A percentile compares a stretch with the other conserved stretches of the same genome.
phyloP scores from a whole-genome alignment of 345 rosid species.

The Linum lewisii region DNA sequence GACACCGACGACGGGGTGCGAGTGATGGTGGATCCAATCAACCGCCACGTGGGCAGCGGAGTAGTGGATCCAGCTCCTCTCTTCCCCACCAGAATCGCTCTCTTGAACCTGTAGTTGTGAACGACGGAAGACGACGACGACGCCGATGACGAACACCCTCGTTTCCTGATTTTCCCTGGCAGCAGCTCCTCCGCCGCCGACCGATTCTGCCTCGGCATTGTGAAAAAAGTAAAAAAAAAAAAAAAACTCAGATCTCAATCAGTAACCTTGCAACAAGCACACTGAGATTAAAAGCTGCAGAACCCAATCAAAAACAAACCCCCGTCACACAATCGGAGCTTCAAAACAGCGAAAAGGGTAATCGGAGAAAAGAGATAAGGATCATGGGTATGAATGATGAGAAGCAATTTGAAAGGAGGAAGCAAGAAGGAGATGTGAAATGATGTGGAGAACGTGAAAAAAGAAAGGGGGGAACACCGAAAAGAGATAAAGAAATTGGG shows the following conservation, averaged over 20 bases:
- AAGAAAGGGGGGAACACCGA: no score
- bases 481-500: no score
- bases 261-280: neutral
- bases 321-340: no score
- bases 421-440: neutral
- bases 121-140: conserved; percentile 73
- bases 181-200: conserved; percentile 41
- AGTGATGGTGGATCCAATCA: conserved; percentile 35
- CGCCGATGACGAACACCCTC: conserved; percentile 78
- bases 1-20: conserved; percentile 49
- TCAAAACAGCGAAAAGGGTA: no score
- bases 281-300: no score
- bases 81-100: conserved; percentile 74
- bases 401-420: conserved; percentile 8
- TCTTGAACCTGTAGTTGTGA: conserved; percentile 72
- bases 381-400: conserved; percentile 6
- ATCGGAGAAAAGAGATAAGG: neutral
- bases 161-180: conserved; percentile 80
- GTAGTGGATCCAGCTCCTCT: conserved; percentile 69
- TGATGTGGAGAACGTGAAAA: no score
- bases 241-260: conserved; percentile 1
- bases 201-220: conserved; percentile 60
- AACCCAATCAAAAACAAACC: no score
- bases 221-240: neutral
- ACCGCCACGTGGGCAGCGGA: conserved; percentile 83